These are phyloP conservation scores for Blumeria graminis DNA, from an alignment of 2,329 filamentous ascomycete species.

Conservation along the genomic window DNA sequence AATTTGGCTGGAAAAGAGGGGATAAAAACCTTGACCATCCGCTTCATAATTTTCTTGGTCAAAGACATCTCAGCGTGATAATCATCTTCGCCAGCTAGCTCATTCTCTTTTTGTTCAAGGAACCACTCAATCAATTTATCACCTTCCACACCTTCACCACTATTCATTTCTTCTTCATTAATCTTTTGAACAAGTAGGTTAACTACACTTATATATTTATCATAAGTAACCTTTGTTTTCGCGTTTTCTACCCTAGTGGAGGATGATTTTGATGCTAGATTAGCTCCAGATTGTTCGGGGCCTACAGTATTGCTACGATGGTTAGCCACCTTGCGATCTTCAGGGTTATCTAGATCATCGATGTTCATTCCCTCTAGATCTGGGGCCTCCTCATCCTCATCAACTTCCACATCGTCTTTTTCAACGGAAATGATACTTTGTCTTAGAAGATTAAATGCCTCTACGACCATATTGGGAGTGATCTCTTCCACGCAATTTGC, in stretches of 20 bases:
- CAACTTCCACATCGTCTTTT: slow-evolving; percentile 89
- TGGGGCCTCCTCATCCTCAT: slow-evolving; percentile 39
- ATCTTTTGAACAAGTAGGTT: slow-evolving; percentile 66
- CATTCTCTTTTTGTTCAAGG: slow-evolving; percentile 68
- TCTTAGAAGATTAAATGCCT: slow-evolving; percentile 73
- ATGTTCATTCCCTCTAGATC: slow-evolving; percentile 16
- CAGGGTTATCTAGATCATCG: slow-evolving; percentile 17
- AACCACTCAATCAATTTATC: slow-evolving; percentile 74
- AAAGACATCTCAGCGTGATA: slow-evolving; percentile 50
- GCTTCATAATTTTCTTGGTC: slow-evolving; percentile 68
- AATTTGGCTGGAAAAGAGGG: neutral
- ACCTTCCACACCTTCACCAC: slow-evolving; percentile 63
- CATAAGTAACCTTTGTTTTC: slow-evolving; percentile 80
- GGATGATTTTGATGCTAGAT: neutral
- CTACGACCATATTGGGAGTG: slow-evolving; percentile 59
- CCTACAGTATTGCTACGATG: neutral
- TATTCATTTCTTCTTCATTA: slow-evolving; percentile 52
- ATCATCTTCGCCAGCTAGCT: slow-evolving; percentile 60
- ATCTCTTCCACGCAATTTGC: slow-evolving; percentile 91
- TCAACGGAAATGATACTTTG: slow-evolving; percentile 96
- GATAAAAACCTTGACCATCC: slow-evolving; percentile 65
- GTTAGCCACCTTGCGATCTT: neutral
- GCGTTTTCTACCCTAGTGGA: slow-evolving; percentile 6
- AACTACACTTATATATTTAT: slow-evolving; percentile 80
- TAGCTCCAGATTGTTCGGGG: neutral